Conservation (phyloP, 225 moss, liverwort and hornwort genomes). For the Marchantia polymorpha region DNA sequence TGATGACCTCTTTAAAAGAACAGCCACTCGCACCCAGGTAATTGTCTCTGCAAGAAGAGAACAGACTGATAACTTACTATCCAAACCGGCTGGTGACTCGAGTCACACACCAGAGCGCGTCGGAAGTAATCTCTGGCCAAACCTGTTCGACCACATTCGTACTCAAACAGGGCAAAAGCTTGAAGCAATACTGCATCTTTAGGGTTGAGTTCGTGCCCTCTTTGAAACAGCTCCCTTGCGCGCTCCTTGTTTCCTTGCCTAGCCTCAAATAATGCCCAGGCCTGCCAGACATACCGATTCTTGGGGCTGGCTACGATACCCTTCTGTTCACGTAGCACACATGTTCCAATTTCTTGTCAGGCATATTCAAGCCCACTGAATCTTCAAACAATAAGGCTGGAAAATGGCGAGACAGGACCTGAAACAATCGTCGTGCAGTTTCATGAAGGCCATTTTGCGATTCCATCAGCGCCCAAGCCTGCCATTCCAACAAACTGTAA, state of each 20-base stretch:
- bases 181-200: constrained; percentile 79
- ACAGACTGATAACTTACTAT: constrained; percentile 55
- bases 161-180: constrained; percentile 91
- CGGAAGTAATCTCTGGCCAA: constrained; percentile 70
- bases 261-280: constrained; percentile 93
- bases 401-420: constrained; percentile 43
- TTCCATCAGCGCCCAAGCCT: constrained; percentile 99
- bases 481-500: constrained; percentile 16
- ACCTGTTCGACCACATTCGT: constrained; percentile 63
- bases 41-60: too few species aligned
- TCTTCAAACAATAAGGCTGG: neutral
- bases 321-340: constrained; percentile 52
- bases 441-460: constrained; percentile 57
- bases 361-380: neutral
- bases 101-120: constrained; percentile 61
- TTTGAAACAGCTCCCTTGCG: constrained; percentile 83
- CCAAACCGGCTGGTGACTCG: constrained; percentile 93
- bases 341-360: constrained; percentile 11
- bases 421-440: constrained; percentile 80
- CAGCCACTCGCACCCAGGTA: too few species aligned
- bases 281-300: constrained; percentile 97
- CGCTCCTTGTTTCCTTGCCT: constrained; percentile 84
- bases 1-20: too few species aligned
- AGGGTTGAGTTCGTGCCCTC: constrained; percentile 84
- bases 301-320: constrained; percentile 93